Base-by-base conservation (phyloP, 805 yeast species). In the Maudiozyma saulgeensis region DNA sequence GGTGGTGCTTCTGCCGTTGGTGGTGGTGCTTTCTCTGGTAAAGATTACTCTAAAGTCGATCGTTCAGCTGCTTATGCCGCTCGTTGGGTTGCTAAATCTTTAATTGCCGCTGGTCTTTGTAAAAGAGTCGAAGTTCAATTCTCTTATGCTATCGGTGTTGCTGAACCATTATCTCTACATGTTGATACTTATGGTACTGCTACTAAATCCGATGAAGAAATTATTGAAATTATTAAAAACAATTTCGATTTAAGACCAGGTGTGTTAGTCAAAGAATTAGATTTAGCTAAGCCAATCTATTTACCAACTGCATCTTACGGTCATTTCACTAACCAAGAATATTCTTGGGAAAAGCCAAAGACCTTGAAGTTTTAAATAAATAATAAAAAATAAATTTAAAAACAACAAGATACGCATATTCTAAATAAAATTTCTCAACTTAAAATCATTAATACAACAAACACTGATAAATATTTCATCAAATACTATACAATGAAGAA, bases 1-100 rank as follows among this genome's bases (percentile, higher is more conserved):
- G 99, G 99, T 79, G 99, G 99, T 68, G 95, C 99, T 95, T 97
- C 99, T 76, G 98, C 99, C 68, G 99, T 93, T 80, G 99, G 99
- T 77, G 99, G 99, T 80, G 99, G 99, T 80, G 99, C 99, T 58
- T 93, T 93, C 89, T 86, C 96, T 57, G 99, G 99, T 75, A 93
- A 93, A 81, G 99, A 93, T 76, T 93, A 87, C 87, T 88, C 97
- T 72, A 93, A 93, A 81, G 99, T 93, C 68, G 99, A 93, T 75
- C 87, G 99, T 79, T 91, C 98, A 58, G 99, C 99, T 69, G 99
- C 99, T 61, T 93, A 93, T 71, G 97, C 99, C 67, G 99, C 99
- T 64, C 89, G 99, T 80, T 93, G 99, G 99, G 97, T 93, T 65
- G 99, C 99, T 72, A 93, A 93, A 80, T 93, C 99, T 49, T 81